Conservation (phyloP, 2,329 filamentous ascomycete genomes). For the Cordyceps cicadae region DNA sequence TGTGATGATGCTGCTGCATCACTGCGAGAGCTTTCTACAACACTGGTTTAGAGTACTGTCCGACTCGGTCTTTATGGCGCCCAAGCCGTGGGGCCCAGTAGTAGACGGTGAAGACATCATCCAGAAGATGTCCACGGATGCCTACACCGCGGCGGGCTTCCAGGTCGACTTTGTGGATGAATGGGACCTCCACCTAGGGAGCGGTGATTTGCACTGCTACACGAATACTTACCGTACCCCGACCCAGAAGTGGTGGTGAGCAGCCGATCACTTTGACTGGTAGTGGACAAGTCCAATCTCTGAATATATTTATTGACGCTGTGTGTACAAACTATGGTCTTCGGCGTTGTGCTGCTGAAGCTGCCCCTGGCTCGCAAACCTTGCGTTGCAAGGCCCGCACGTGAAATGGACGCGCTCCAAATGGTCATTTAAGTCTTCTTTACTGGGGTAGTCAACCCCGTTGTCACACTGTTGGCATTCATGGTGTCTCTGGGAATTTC, state of each 20-base stretch:
- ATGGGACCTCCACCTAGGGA: conserved; percentile 17
- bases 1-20: too few species aligned
- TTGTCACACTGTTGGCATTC: too few species aligned
- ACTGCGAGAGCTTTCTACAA: too few species aligned
- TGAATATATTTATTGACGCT: too few species aligned
- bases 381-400: conserved; percentile 6
- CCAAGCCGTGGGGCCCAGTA: conserved; percentile 19
- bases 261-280: too few species aligned
- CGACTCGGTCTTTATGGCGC: conserved; percentile 8
- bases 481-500: background rate
- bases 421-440: conserved; percentile 10
- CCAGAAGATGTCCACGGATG: conserved; percentile 13
- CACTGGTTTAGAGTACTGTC: too few species aligned
- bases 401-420: conserved; percentile 3
- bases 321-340: conserved; percentile 14
- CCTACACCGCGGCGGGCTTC: conserved; percentile 17
- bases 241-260: conserved; percentile 15
- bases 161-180: conserved; percentile 21
- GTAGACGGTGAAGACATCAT: conserved; percentile 21
- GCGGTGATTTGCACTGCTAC: conserved; percentile 23
- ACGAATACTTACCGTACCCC: conserved; percentile 15
- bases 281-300: too few species aligned
- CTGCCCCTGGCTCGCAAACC: background rate
- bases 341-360: conserved; percentile 12
- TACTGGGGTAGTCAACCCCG: background rate